Percentiles rank a stretch among this genome's conserved stretches.
Evolutionary conservation across 1,139 yeast species (phyloP).

Genomic region (Magnusiomyces fungicola): DNA sequence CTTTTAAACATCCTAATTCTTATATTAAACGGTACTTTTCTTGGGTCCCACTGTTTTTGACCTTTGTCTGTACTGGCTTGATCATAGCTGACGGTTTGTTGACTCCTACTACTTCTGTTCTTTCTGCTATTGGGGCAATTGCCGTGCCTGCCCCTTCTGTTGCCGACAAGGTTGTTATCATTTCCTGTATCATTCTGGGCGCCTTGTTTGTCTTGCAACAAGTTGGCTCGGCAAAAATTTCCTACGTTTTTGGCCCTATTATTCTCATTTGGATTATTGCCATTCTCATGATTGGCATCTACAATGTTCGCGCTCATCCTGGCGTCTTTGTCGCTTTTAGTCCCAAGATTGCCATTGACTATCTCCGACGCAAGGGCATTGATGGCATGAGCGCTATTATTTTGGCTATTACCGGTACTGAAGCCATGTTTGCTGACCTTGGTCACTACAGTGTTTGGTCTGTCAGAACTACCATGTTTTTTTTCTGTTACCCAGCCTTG

Average conservation of each 20-base stretch:
- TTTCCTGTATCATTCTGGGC: slow-evolving; percentile 44
- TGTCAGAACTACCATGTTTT: slow-evolving; percentile 41
- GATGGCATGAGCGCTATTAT: slow-evolving; percentile 45
- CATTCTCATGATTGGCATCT: slow-evolving; percentile 41
- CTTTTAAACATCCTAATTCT: not conserved
- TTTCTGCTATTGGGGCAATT: slow-evolving; percentile 41
- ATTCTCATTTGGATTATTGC: slow-evolving; percentile 45
- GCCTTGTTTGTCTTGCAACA: slow-evolving; percentile 41
- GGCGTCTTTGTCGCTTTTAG: slow-evolving; percentile 42
- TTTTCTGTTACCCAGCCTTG: slow-evolving; percentile 46
- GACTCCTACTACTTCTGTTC: slow-evolving; percentile 56
- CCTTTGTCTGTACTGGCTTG: slow-evolving; percentile 50
- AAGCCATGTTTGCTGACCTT: slow-evolving; percentile 58
- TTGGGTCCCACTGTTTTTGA: slow-evolving; percentile 24
- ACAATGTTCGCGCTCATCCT: slow-evolving; percentile 39
- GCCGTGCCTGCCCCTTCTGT: slow-evolving; percentile 40
- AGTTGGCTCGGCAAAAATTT: slow-evolving; percentile 35
- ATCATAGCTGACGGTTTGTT: slow-evolving; percentile 53
- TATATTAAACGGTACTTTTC: not conserved
- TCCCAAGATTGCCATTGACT: slow-evolving; percentile 45
- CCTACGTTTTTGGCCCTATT: slow-evolving; percentile 45
- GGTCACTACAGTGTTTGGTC: slow-evolving; percentile 49
- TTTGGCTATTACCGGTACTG: slow-evolving; percentile 53
- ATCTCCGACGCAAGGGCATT: slow-evolving; percentile 35
- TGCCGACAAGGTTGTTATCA: slow-evolving; percentile 31